Evolutionary conservation across 73 alveolate genomes (phyloP).

Genomic region (Tetrahymena thermophila): DNA sequence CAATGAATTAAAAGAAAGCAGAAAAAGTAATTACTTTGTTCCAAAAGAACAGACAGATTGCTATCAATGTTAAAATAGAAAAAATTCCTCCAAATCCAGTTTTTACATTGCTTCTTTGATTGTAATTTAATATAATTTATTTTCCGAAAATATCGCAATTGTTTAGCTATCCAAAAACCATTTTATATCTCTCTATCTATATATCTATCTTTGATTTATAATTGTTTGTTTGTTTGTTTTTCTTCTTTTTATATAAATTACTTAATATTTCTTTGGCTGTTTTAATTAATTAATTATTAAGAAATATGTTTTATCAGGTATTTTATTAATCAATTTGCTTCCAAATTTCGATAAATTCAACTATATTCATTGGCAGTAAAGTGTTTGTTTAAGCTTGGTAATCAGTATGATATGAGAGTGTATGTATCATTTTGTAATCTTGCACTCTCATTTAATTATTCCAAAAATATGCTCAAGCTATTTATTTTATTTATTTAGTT

Average conservation of each 20-base stretch:
- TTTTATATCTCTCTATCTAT: background rate
- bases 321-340: background rate
- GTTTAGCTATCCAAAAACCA: background rate
- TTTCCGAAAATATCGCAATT: background rate
- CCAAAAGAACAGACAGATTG: background rate
- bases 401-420: background rate
- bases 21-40: background rate
- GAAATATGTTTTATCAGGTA: background rate
- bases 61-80: background rate
- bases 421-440: background rate
- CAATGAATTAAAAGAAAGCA: background rate
- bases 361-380: background rate
- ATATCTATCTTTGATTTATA: background rate
- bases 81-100: background rate
- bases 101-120: background rate
- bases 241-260: background rate
- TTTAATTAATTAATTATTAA: too few relatives aligned
- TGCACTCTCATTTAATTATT: background rate
- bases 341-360: background rate
- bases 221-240: background rate
- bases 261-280: background rate
- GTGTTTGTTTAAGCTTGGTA: too few relatives aligned
- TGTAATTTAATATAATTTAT: background rate
- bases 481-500: too few relatives aligned
- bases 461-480: background rate